Conservation (phyloP, 495 filamentous ascomycete genomes). For the Neurospora sp. region DNA sequence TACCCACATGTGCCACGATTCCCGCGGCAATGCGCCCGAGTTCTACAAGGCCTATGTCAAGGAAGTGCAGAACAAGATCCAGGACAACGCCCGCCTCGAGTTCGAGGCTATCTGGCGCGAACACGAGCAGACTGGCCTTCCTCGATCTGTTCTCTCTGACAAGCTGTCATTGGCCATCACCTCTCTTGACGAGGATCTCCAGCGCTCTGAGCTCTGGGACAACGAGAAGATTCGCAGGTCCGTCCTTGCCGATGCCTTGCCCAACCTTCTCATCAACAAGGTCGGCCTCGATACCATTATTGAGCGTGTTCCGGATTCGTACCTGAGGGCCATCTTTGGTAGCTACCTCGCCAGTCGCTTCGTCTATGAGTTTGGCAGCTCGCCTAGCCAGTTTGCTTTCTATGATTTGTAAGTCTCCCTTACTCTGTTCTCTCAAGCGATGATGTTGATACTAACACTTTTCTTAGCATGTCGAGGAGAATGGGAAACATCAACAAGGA, state of each 20-base stretch:
- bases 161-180: conserved; percentile 86
- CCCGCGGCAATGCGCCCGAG: conserved; percentile 65
- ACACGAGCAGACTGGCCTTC: conserved; percentile 66
- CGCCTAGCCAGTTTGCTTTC: conserved; percentile 93
- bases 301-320: conserved; percentile 78
- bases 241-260: conserved; percentile 78
- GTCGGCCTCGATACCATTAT: conserved; percentile 85
- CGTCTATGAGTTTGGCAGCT: conserved; percentile 88
- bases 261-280: conserved; percentile 72
- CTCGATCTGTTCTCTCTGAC: conserved; percentile 79
- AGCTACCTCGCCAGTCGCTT: conserved; percentile 91
- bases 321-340: conserved; percentile 90
- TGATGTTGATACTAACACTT: conserved; percentile 13
- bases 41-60: conserved; percentile 94
- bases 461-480: conserved; percentile 36
- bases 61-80: conserved; percentile 79
- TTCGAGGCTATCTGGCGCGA: conserved; percentile 98
- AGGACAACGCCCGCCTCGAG: conserved; percentile 80
- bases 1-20: conserved; percentile 82
- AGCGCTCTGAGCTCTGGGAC: conserved; percentile 85
- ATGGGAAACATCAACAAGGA: conserved; percentile 27
- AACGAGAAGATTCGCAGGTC: conserved; percentile 65
- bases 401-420: conserved; percentile 78
- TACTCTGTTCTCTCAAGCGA: neutral
- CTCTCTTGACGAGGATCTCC: conserved; percentile 86